Evolutionary conservation across 1,139 yeast species (phyloP).

Genomic region (Taphrina deformans): DNA sequence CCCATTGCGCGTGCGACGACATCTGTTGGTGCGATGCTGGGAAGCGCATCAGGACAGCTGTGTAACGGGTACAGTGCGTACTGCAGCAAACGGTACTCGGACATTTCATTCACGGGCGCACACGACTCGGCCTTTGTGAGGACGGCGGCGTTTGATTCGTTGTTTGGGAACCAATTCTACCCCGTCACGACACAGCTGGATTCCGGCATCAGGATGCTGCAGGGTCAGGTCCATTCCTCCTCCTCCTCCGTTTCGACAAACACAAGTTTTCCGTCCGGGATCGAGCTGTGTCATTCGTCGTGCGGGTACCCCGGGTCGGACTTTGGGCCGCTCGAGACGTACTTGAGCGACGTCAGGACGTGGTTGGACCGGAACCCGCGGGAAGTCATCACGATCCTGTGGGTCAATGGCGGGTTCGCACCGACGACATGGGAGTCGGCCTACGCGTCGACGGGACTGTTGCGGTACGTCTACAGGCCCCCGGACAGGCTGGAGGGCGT

Average conservation of each 20-base stretch:
- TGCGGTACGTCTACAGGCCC: conserved; percentile 14
- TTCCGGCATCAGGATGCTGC: conserved; percentile 15
- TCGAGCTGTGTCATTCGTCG: conserved; percentile 17
- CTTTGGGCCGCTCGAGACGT: conserved; percentile 5
- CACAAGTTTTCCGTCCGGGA: conserved; percentile 4
- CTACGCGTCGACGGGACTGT: conserved; percentile 3
- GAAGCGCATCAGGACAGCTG: background rate
- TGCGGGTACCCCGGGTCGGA: conserved; percentile 14
- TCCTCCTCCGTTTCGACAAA: background rate
- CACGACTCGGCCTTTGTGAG: conserved; percentile 15
- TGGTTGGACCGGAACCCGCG: conserved; percentile 10
- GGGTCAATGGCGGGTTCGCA: conserved; percentile 14
- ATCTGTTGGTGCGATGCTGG: background rate
- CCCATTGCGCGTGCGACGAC: background rate
- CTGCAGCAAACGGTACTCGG: conserved; percentile 12
- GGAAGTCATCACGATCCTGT: conserved; percentile 17
- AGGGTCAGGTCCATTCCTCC: conserved; percentile 6
- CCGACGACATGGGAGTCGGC: conserved; percentile 4
- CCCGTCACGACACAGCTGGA: conserved; percentile 18
- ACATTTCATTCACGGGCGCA: conserved; percentile 15
- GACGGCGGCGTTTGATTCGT: conserved; percentile 4
- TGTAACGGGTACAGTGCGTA: conserved; percentile 20
- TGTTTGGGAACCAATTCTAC: conserved; percentile 12
- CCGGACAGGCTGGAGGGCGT: background rate
- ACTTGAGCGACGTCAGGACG: background rate